Percentiles rank a stretch among this genome's conserved stretches.
phyloP scores from a whole-genome alignment of 768 basidiomycete genomes.

The Calocybe cyanea region DNA sequence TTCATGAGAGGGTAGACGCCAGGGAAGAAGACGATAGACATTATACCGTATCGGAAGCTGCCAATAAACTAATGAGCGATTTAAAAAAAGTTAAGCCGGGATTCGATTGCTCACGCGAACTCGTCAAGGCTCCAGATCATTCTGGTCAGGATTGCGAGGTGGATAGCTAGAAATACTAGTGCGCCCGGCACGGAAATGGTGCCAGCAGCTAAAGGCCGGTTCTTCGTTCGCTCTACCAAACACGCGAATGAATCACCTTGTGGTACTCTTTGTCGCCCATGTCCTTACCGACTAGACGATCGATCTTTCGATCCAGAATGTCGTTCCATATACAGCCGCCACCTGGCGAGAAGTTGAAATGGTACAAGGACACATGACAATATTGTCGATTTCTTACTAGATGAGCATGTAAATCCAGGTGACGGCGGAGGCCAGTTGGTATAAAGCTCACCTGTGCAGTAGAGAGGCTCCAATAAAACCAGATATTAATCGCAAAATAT shows the following conservation, averaged over 20 bases:
- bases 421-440: background rate
- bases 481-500: background rate
- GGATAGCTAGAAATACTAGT: background rate
- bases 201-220: conserved; percentile 7
- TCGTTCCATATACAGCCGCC: conserved; percentile 19
- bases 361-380: background rate
- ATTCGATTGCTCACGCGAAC: background rate
- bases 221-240: conserved; percentile 8
- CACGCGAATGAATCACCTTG: too few relatives aligned
- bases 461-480: conserved; percentile 14
- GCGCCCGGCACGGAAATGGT: conserved; percentile 2
- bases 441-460: conserved; percentile 11
- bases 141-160: background rate
- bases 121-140: conserved; percentile 3
- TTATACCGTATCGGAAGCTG: conserved; percentile 1
- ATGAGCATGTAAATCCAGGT: background rate
- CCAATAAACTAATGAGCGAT: background rate
- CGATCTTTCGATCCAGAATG: conserved; percentile 16
- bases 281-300: conserved; percentile 14
- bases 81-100: background rate
- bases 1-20: conserved; percentile 25
- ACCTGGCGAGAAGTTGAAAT: background rate
- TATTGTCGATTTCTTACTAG: background rate
- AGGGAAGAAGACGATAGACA: conserved; percentile 6
- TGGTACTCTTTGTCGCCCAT: too few relatives aligned